These are phyloP conservation scores for Lecanicillium sp. DNA, from an alignment of 2,329 filamentous ascomycete genomes.

Conservation along the genomic window DNA sequence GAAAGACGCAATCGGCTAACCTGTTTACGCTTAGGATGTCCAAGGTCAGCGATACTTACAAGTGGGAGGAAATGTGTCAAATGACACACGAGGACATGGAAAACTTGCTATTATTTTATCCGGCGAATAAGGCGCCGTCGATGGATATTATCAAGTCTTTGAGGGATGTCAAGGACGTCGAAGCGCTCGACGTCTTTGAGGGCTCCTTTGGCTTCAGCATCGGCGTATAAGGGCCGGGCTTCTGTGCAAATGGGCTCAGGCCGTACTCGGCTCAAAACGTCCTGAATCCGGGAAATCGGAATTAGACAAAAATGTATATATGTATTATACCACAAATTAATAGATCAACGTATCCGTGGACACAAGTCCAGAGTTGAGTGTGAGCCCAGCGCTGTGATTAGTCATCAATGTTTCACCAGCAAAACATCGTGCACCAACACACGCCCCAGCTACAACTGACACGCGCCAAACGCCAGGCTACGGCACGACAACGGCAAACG, in stretches of 20 bases:
- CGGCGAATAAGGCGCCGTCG: slow-evolving; percentile 46
- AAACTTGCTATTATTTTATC: slow-evolving; percentile 70
- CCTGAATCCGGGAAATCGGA: too few relatives aligned
- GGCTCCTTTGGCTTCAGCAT: slow-evolving; percentile 55
- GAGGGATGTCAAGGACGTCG: slow-evolving; percentile 38
- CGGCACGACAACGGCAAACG: not conserved
- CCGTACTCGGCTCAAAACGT: not conserved
- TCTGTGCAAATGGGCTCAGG: not conserved
- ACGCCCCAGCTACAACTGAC: not conserved
- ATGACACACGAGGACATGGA: slow-evolving; percentile 84
- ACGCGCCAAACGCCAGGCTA: not conserved
- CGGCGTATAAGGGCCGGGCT: slow-evolving; percentile 24
- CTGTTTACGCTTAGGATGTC: slow-evolving; percentile 62
- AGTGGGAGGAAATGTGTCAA: slow-evolving; percentile 74
- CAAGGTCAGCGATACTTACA: slow-evolving; percentile 81
- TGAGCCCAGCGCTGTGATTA: too few relatives aligned
- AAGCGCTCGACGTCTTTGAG: slow-evolving; percentile 50
- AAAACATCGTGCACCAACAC: not conserved
- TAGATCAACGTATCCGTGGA: too few relatives aligned
- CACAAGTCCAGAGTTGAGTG: too few relatives aligned
- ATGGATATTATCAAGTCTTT: slow-evolving; percentile 51
- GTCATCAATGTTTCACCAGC: not conserved
- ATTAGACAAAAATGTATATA: slow-evolving; percentile 8
- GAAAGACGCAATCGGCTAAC: slow-evolving; percentile 8
- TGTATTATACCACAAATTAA: slow-evolving; percentile 3